Percentiles rank a stretch among this genome's conserved stretches.
phyloP scores from a whole-genome alignment of 2,329 filamentous ascomycete species.

The Pyrenochaeta sp. region DNA sequence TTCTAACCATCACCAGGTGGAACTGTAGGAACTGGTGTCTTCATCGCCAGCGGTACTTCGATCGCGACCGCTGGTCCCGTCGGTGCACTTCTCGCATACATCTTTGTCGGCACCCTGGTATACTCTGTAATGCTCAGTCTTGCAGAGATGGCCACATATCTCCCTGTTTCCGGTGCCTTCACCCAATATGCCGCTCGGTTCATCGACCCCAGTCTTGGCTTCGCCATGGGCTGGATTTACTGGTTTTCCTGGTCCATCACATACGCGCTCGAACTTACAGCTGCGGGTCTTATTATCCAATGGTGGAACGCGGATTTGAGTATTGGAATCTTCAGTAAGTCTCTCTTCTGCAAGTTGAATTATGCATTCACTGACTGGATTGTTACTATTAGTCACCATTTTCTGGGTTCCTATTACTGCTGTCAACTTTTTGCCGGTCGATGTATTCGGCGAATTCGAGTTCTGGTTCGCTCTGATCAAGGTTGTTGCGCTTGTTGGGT shows the following conservation, averaged over 20 bases:
- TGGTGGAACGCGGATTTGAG: conserved; percentile 72
- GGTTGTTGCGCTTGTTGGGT: conserved; percentile 76
- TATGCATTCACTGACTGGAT: not conserved
- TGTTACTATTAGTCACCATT: conserved; percentile 59
- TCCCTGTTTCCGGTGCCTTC: conserved; percentile 80
- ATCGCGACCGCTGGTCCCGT: conserved; percentile 59
- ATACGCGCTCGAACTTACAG: conserved; percentile 76
- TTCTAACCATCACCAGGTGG: conserved; percentile 35
- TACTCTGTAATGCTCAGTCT: conserved; percentile 75
- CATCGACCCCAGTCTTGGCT: conserved; percentile 75
- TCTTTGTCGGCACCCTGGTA: conserved; percentile 71
- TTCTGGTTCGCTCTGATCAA: conserved; percentile 83
- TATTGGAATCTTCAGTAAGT: conserved; percentile 70
- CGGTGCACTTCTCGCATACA: conserved; percentile 57
- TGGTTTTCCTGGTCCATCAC: conserved; percentile 82
- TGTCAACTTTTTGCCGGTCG: conserved; percentile 75
- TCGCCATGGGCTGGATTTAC: conserved; percentile 84
- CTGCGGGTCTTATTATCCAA: conserved; percentile 77
- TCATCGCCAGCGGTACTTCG: conserved; percentile 60
- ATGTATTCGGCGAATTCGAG: conserved; percentile 78
- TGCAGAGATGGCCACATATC: conserved; percentile 77
- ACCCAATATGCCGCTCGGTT: conserved; percentile 80
- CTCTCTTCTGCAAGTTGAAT: not conserved
- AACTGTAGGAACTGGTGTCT: conserved; percentile 63
- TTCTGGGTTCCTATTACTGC: conserved; percentile 75